Conservation (phyloP, 805 yeast species). For the Sugiyamaella floridensis region DNA sequence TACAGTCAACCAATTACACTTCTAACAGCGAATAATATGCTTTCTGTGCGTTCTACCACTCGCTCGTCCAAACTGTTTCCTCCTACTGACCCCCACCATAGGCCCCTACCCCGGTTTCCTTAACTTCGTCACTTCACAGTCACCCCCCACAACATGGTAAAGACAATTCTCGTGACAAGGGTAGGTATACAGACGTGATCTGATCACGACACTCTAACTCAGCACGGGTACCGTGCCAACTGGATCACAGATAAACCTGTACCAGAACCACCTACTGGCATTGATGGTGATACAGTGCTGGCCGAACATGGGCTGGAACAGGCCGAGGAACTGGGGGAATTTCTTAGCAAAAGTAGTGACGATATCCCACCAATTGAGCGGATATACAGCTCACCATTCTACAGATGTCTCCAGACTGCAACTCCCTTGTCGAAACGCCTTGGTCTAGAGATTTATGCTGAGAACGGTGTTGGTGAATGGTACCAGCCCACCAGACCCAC, state of each 20-base stretch:
- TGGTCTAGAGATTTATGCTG: slow-evolving; percentile 55
- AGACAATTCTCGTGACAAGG: slow-evolving; percentile 24
- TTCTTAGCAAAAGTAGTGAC: slow-evolving; percentile 36
- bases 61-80: no score
- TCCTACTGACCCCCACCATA: no score
- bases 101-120: no score
- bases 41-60: no score
- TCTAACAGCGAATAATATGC: no score
- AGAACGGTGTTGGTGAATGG: slow-evolving; percentile 91
- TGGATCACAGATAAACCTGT: slow-evolving; percentile 52
- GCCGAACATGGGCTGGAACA: slow-evolving; percentile 86
- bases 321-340: slow-evolving; percentile 69
- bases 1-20: no score
- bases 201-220: neutral
- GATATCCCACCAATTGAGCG: slow-evolving; percentile 56
- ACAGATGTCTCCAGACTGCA: slow-evolving; percentile 80
- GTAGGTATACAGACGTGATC: slow-evolving; percentile 13
- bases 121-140: no score
- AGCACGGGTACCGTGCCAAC: slow-evolving; percentile 84
- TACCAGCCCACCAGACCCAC: slow-evolving; percentile 45
- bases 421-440: slow-evolving; percentile 58
- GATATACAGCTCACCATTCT: slow-evolving; percentile 77
- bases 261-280: slow-evolving; percentile 84
- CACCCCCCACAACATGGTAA: slow-evolving; percentile 16
- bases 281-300: slow-evolving; percentile 81